Evolutionary conservation across 805 yeast species (phyloP).

Genomic region (Kodamaea lidongshanica): DNA sequence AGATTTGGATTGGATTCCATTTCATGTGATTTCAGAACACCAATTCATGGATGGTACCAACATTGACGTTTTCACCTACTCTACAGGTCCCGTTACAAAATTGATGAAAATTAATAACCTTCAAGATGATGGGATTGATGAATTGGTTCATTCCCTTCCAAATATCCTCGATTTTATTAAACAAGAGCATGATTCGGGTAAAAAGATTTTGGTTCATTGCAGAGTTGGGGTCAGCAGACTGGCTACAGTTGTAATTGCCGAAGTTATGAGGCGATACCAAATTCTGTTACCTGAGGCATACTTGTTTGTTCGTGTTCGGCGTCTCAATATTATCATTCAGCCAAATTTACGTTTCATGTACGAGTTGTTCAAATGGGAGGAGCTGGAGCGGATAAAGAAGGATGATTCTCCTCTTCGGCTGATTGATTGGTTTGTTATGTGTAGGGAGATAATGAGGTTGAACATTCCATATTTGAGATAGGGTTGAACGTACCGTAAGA

Average conservation of each 20-base stretch:
- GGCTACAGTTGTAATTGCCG: constrained; percentile 94
- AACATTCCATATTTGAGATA: constrained; percentile 59
- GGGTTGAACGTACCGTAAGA: neutral
- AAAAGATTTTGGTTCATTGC: constrained; percentile 68
- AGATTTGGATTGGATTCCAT: constrained; percentile 53
- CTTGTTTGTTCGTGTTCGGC: constrained; percentile 77
- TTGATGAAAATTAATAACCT: constrained; percentile 64
- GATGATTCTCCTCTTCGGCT: constrained; percentile 39
- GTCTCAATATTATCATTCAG: constrained; percentile 88
- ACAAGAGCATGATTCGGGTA: constrained; percentile 23
- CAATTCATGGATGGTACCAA: constrained; percentile 24
- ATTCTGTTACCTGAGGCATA: constrained; percentile 74
- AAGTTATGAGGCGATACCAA: constrained; percentile 73
- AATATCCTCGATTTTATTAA: constrained; percentile 64
- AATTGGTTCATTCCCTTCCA: constrained; percentile 55
- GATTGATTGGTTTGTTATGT: constrained; percentile 83
- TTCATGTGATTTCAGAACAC: constrained; percentile 19
- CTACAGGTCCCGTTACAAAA: constrained; percentile 29
- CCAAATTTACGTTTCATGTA: constrained; percentile 90
- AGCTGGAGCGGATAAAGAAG: constrained; percentile 17
- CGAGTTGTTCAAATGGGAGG: constrained; percentile 64
- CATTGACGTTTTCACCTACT: constrained; percentile 21
- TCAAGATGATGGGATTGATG: constrained; percentile 89
- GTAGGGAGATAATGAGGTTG: constrained; percentile 74
- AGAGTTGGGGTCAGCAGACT: constrained; percentile 94